Evolutionary conservation across 2,329 filamentous ascomycete genomes (phyloP), one percentile per base, ranked within the genome.

Genomic region (Fusarium globosum): DNA sequence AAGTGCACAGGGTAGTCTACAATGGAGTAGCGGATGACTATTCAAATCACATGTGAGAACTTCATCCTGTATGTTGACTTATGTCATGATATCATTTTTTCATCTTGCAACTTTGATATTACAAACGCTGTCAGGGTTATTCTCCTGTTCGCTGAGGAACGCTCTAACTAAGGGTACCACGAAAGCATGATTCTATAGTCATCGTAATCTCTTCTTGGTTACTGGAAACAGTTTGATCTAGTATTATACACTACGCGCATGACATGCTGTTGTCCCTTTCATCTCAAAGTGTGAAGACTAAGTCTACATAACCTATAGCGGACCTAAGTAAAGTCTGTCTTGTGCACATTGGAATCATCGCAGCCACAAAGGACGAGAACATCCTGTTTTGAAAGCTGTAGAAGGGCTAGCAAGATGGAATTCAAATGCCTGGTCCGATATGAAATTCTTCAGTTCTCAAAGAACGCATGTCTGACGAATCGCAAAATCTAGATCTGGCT

Each of bases 261-360:
- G 6, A 35, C 13, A 23, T 18, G 12, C 20, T 12, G 2, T 21
- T 33, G 13, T 9, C 11, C 3, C 9, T 35, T 26, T 12, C 7
- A 33, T 11, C 28, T 9, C 18, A 20, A 26, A 13, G 10, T 7
- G 18, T 6, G 0, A 0, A 11, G 10, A 6, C 1, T 2, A 2
- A 7, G 5, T 16, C 20, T 35, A 11, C 30, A 26, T 58, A 49
- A 58, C 41, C 55, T 49, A 58, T 48, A 48, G 18, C 5, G 2
- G 4, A 5, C n/a, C 14, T 5, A 2, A 0, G 8, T 35, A 11
- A 5, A 13, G 13, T 26, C 18, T 9, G 2, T 13, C 3, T 21
- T 16, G 2, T 28, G 14, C n/a, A 1, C 20, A 35, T 14, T 5
- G n/a, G 10, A 6, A 20, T 21, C 15, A 42, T 6, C 13, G 12